Base-by-base conservation (phyloP, 208 protist genomes). In the Leishmania tarentolae region DNA sequence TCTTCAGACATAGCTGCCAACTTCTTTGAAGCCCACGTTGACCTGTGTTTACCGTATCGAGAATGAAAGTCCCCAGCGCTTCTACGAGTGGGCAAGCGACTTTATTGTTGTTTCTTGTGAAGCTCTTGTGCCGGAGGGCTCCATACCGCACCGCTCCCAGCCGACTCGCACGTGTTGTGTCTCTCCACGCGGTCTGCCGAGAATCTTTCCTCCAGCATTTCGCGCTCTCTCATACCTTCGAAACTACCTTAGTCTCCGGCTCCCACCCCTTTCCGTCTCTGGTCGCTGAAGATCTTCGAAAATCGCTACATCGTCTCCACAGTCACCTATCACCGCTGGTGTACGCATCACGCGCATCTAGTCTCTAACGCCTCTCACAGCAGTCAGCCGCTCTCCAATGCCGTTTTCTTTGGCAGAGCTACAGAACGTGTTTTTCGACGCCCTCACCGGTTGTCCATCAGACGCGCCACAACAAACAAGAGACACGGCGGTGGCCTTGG, bases 401-500 rank as follows among this genome's bases (percentile, higher is more conserved):
- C 35, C 69, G 8, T 61, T 83, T 47, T 82, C n/a, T 83, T 83
- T 82, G 11, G 42, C 44, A 9, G 78, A 75, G 37, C 50, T 83
- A 21, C 68, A 79, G 46, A 53, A 69, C 15, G 69, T 71, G 28
- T 40, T 86, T 21, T 37, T 83, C 40, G 37, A 86, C 35, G 78
- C 83, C 35, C 74, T 86, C 7, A 52, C 69, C 24, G 79, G 65
- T 47, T 57, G 19, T 24, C 61, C 70, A 44, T 28, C 56, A 53
- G 63, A 66, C 35, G 66, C 44, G 19, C 69, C 73, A 3, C 63
- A 53, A 8, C 47, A 75, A n/a, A 66, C 68, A 8, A 66, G 69
- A 52, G 83, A 86, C 31, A 80, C 61, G 72, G 83, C 79, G 0
- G 42, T 85, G 4, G 47, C 79, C 24, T 46, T 85, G 37, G 84